These are phyloP conservation scores for Clohesyomyces aquaticus DNA, from an alignment of 495 filamentous ascomycete genomes.

Conservation along the genomic window DNA sequence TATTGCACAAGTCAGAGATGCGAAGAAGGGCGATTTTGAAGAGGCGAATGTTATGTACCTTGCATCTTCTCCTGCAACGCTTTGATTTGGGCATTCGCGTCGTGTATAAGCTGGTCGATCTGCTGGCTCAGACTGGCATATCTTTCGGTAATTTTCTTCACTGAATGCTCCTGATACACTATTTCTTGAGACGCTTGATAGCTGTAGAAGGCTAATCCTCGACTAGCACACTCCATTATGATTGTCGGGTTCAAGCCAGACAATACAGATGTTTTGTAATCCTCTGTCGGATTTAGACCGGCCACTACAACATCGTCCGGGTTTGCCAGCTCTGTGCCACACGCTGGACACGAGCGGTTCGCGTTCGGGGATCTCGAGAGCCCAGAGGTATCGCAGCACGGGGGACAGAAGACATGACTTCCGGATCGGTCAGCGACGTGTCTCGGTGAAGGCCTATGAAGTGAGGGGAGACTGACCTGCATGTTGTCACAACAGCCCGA, in stretches of 20 bases:
- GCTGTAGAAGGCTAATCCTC: slow-evolving; percentile 84
- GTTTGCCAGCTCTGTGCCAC: slow-evolving; percentile 66
- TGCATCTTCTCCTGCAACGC: slow-evolving; percentile 65
- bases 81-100: slow-evolving; percentile 79
- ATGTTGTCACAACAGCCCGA: slow-evolving; percentile 86
- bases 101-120: slow-evolving; percentile 77
- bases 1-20: slow-evolving; percentile 44
- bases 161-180: slow-evolving; percentile 78
- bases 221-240: slow-evolving; percentile 88
- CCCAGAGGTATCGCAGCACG: slow-evolving; percentile 71
- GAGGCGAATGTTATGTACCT: no score
- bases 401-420: slow-evolving; percentile 85
- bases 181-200: slow-evolving; percentile 94
- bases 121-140: slow-evolving; percentile 69
- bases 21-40: no score
- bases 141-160: slow-evolving; percentile 74
- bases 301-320: slow-evolving; percentile 79
- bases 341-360: slow-evolving; percentile 78
- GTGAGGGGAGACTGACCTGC: slow-evolving; percentile 61
- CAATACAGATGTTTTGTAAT: slow-evolving; percentile 90
- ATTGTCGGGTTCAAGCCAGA: slow-evolving; percentile 81
- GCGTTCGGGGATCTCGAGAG: slow-evolving; percentile 62
- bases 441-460: background rate
- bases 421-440: slow-evolving; percentile 26
- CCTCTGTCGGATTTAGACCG: slow-evolving; percentile 81